Percentiles rank a stretch among this genome's conserved stretches.
phyloP scores from a whole-genome alignment of 1,139 yeast genomes.

The Chernovozyma aurita region DNA sequence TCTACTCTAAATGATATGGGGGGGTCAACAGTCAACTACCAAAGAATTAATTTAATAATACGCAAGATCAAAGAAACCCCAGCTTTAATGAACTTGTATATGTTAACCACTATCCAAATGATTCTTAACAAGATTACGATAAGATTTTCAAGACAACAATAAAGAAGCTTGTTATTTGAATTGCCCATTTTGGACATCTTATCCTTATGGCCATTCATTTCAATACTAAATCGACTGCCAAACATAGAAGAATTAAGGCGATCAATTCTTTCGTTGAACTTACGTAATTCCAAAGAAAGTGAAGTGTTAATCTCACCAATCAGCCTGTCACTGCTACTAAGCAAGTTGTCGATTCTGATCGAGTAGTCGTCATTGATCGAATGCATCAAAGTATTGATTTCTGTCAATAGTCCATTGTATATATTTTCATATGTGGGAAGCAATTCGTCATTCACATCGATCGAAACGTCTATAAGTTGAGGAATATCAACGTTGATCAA shows the following conservation, averaged over 20 bases:
- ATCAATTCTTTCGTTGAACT: slow-evolving; percentile 66
- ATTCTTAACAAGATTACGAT: slow-evolving; percentile 64
- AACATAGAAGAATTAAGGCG: slow-evolving; percentile 39
- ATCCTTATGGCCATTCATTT: slow-evolving; percentile 19
- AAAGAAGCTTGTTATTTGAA: slow-evolving; percentile 30
- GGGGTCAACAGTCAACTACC: no score
- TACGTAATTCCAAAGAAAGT: slow-evolving; percentile 64
- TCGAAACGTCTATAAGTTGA: slow-evolving; percentile 19
- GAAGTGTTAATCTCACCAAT: slow-evolving; percentile 84
- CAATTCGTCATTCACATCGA: slow-evolving; percentile 30
- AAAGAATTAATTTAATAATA: no score
- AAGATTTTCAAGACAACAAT: slow-evolving; percentile 35
- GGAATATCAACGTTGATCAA: slow-evolving; percentile 22
- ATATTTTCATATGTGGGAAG: slow-evolving; percentile 34
- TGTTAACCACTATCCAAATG: slow-evolving; percentile 65
- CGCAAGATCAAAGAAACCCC: slow-evolving; percentile 29
- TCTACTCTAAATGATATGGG: not conserved
- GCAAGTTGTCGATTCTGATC: slow-evolving; percentile 57
- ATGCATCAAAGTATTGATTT: slow-evolving; percentile 34
- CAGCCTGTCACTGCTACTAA: slow-evolving; percentile 69
- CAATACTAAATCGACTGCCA: slow-evolving; percentile 18
- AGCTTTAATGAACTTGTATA: slow-evolving; percentile 40
- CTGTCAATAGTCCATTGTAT: slow-evolving; percentile 30
- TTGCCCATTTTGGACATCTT: slow-evolving; percentile 18
- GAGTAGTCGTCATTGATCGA: slow-evolving; percentile 41